phyloP scores from a whole-genome alignment of 345 rosid genomes.

The Moringa oleifera region DNA sequence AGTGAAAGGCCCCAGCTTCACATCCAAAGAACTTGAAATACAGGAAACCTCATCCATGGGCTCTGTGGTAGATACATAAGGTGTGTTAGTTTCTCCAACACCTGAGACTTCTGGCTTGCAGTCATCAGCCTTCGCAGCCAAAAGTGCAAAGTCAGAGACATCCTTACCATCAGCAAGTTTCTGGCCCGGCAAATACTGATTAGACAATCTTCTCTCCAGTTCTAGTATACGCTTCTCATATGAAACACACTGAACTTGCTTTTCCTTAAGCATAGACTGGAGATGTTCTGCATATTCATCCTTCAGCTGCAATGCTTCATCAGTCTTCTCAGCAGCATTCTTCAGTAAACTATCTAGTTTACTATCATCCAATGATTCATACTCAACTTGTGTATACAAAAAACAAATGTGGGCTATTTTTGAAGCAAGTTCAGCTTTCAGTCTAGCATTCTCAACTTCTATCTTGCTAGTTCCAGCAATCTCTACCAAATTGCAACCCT shows the following conservation, averaged over 20 bases:
- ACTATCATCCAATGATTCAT: conserved; percentile 60
- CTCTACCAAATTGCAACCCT: conserved; percentile 62
- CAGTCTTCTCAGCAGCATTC: conserved; percentile 71
- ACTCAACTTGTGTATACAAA: conserved; percentile 56
- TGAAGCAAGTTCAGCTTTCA: conserved; percentile 98
- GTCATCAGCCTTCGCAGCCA: conserved; percentile 31
- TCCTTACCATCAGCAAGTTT: conserved; percentile 45
- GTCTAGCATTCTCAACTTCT: conserved; percentile 96
- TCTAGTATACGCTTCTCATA: conserved; percentile 95
- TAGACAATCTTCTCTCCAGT: conserved; percentile 77
- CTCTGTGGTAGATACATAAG: conserved; percentile 51
- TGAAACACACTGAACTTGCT: conserved; percentile 67
- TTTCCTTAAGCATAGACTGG: conserved; percentile 64
- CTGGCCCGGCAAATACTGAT: conserved; percentile 58
- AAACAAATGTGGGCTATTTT: conserved; percentile 75
- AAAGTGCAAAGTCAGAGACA: conserved; percentile 34
- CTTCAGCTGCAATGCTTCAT: conserved; percentile 80
- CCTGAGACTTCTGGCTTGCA: conserved; percentile 40
- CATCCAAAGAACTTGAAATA: conserved; percentile 55
- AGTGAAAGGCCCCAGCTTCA: conserved; percentile 44
- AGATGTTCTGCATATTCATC: conserved; percentile 76
- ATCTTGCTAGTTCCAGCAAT: conserved; percentile 91
- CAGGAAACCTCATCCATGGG: conserved; percentile 98
- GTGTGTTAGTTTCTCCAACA: conserved; percentile 40
- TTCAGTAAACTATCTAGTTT: conserved; percentile 50